Percentiles rank a stretch among this genome's conserved stretches.
phyloP scores from a whole-genome alignment of 2,329 filamentous ascomycete genomes.

The Diaporthe velutina region DNA sequence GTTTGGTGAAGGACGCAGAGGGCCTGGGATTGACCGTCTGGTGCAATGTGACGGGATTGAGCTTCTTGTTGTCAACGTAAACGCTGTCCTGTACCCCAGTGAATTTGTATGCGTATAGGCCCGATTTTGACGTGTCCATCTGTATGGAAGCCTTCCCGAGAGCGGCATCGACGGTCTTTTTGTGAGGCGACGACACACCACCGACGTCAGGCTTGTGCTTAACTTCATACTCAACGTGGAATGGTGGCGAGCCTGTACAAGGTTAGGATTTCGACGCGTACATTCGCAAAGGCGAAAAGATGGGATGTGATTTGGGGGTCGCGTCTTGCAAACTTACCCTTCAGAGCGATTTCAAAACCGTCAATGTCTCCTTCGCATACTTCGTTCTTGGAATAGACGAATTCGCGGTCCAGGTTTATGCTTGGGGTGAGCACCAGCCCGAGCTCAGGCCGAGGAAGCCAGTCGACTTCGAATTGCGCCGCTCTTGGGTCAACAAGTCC shows the following conservation, averaged over 20 bases:
- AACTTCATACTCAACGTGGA: slow-evolving; percentile 84
- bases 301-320: background rate
- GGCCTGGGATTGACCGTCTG: slow-evolving; percentile 90
- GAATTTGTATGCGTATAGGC: slow-evolving; percentile 89
- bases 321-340: slow-evolving; percentile 65
- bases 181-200: slow-evolving; percentile 70
- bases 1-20: slow-evolving; percentile 83
- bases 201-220: slow-evolving; percentile 78
- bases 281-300: background rate
- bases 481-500: slow-evolving; percentile 82
- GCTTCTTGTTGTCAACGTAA: slow-evolving; percentile 79
- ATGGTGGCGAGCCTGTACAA: slow-evolving; percentile 79
- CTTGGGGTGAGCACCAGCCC: slow-evolving; percentile 75
- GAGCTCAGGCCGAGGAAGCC: slow-evolving; percentile 85
- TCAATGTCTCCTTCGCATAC: slow-evolving; percentile 97
- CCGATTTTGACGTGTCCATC: slow-evolving; percentile 88
- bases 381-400: slow-evolving; percentile 77
- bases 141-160: slow-evolving; percentile 82
- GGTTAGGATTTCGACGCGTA: slow-evolving; percentile 47
- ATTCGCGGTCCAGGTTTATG: slow-evolving; percentile 65
- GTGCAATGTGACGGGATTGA: slow-evolving; percentile 76
- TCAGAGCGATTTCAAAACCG: slow-evolving; percentile 83
- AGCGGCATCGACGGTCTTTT: slow-evolving; percentile 82
- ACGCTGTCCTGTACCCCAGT: slow-evolving; percentile 85
- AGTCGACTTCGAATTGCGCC: slow-evolving; percentile 82